Evolutionary conservation across 768 basidiomycete genomes (phyloP), one percentile per base, ranked within the genome.

Genomic region (Suillus sp.): DNA sequence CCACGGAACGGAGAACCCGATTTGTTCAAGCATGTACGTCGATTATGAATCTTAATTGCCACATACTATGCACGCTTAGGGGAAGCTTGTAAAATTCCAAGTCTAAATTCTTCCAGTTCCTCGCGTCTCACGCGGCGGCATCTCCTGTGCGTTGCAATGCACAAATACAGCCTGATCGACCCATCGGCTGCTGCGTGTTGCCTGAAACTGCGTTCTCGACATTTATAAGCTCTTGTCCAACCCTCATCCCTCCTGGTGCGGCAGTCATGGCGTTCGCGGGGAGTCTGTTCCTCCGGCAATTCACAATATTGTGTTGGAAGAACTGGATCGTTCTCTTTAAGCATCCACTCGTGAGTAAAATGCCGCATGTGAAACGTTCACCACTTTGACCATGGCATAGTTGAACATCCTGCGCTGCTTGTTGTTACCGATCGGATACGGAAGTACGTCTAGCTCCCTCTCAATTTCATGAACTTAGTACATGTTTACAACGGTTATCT

Each of bases 311-410:
- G 25, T 81, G 84, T 61, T 83, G 85, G 83, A 91, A 91, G 79
- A 91, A 91, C 66, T 89, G 86, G 87, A 89, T 91, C 48, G 79
- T 89, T 0, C 78, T 90, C 34, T 85, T 82, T 27, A 88, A 84
- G 69, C 86, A 88, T 72, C 81, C 86, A 59, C 73, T 88, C 70
- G 88, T 90, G 68, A 71, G 87, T 78, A 27, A 2, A 7, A 27
- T 20, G 3, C 42, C 4, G 22, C 13, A 35, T 56, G 38, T 18
- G 53, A 43, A 42, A 62, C 37, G n/a, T 48, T 27, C 4, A 56
- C 27, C n/a, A 50, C 30, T 25, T 56, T 64, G 53, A 70, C 40
- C 25, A 4, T 22, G 14, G 8, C 18, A 45, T 59, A 88, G 87
- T 73, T 88, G 3, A 89, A 88, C 64, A 40, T 88, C 27, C 64